These are phyloP conservation scores for Lactuca saligna DNA, from an alignment of 129 eudicot species.

Conservation along the genomic window DNA sequence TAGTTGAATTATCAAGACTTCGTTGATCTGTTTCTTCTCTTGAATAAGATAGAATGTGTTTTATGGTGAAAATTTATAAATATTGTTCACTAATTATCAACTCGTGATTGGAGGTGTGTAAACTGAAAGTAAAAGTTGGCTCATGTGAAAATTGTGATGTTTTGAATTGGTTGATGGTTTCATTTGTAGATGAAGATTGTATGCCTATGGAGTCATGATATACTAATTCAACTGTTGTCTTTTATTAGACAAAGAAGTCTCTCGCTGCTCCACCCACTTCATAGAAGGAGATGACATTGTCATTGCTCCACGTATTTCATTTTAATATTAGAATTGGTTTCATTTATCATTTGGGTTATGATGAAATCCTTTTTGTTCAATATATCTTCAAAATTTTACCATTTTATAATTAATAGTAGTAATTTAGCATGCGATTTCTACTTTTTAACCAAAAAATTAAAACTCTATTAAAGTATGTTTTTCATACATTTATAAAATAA, in stretches of 20 bases:
- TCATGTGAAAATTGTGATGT: conserved; percentile 9
- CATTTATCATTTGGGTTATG: no score
- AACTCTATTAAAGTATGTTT: no score
- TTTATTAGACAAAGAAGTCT: conserved; percentile 24
- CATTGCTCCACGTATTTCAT: conserved; percentile 27
- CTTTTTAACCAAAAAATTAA: no score
- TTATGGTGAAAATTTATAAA: background rate
- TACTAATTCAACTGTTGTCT: conserved; percentile 17
- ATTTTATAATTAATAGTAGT: no score
- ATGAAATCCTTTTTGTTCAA: no score
- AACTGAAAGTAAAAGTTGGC: background rate
- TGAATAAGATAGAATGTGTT: background rate
- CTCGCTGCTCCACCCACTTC: conserved; percentile 86
- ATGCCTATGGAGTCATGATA: conserved; percentile 5
- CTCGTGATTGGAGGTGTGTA: background rate
- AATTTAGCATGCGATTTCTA: no score
- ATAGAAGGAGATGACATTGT: conserved; percentile 92
- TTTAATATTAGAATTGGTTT: no score
- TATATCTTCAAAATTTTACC: no score
- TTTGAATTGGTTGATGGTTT: background rate
- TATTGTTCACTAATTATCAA: background rate
- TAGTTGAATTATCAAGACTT: background rate
- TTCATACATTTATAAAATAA: no score
- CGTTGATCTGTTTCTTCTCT: background rate
- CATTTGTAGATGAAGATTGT: background rate